Evolutionary conservation across 2,329 filamentous ascomycete genomes (phyloP), one percentile per base, ranked within the genome.

Genomic region (Penicillium decumbens): DNA sequence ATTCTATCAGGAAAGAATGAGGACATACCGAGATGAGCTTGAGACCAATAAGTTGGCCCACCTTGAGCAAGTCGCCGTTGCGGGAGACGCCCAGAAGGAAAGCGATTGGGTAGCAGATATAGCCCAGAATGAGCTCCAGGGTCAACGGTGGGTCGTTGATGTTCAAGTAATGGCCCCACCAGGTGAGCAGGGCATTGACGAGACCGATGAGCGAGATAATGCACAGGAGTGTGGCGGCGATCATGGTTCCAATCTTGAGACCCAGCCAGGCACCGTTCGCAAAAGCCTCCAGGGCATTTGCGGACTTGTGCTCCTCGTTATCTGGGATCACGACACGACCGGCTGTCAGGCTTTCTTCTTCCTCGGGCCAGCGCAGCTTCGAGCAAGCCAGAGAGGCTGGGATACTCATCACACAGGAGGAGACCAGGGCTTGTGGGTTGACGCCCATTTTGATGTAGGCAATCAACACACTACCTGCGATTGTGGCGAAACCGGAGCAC

Each of bases 331-430:
- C 83, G 27, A 93, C 85, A 15, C 83, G 82, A 49, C 89, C 89
- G 4, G 88, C 85, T 0, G 90, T 95, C 30, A 95, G 76, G 0
- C 89, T 88, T 70, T 92, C 87, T 69, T 95, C 89, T 3, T 83
- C 85, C 73, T 95, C 91, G 2, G 91, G 91, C 68, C 87, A 95
- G 49, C 91, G 86, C 62, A 95, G 79, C 75, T 95, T 95, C 56
- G 87, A 92, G 53, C 93, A 84, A 43, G 90, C 90, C 12, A 96
- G 79, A 3, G 89, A 95, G 1, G 90, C 90, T 0, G 91, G 91
- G 56, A 95, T 95, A 61, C 87, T 91, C 91, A 96, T 96, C 68
- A 95, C 90, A 66, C 90, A 95, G 6, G 88, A 91, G 2, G 89
- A 95, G 25, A 95, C 86, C 41, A 96, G 77, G 3, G 88, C 90